These are phyloP conservation scores for Mycena olivaceomarginata DNA, from an alignment of 768 basidiomycete species.

Conservation along the genomic window DNA sequence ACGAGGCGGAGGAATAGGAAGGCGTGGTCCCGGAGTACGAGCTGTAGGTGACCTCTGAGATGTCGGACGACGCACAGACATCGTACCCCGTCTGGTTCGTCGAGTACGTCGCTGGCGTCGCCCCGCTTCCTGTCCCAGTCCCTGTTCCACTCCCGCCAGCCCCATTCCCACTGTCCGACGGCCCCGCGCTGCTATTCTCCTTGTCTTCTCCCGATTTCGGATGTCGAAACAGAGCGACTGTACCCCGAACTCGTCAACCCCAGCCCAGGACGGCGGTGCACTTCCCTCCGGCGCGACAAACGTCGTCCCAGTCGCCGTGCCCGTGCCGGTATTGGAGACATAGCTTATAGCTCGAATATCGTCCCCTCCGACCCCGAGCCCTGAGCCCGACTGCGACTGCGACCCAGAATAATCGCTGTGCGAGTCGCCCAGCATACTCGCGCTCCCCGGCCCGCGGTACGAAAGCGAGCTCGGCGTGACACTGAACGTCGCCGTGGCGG, in stretches of 20 bases:
- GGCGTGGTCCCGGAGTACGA: constrained; percentile 54
- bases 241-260: constrained; percentile 71
- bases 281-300: constrained; percentile 39
- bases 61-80: constrained; percentile 71
- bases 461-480: constrained; percentile 35
- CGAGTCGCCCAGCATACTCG: constrained; percentile 40
- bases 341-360: constrained; percentile 39
- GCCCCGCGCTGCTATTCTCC: constrained; percentile 39
- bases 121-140: constrained; percentile 45
- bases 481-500: constrained; percentile 41
- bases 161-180: constrained; percentile 39
- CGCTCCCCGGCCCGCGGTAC: constrained; percentile 40
- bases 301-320: constrained; percentile 10
- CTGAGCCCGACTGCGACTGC: constrained; percentile 17
- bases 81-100: constrained; percentile 73
- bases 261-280: constrained; percentile 54
- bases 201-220: constrained; percentile 37
- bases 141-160: constrained; percentile 42
- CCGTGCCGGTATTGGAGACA: constrained; percentile 24
- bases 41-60: constrained; percentile 60
- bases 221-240: constrained; percentile 6
- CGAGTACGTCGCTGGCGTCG: constrained; percentile 56
- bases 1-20: constrained; percentile 41
- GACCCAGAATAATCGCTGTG: constrained; percentile 53
- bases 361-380: constrained; percentile 61